Evolutionary conservation across 164 flowering plant genomes (phyloP), one percentile per base, ranked within the genome.

Genomic region (Pachysandra terminalis): DNA sequence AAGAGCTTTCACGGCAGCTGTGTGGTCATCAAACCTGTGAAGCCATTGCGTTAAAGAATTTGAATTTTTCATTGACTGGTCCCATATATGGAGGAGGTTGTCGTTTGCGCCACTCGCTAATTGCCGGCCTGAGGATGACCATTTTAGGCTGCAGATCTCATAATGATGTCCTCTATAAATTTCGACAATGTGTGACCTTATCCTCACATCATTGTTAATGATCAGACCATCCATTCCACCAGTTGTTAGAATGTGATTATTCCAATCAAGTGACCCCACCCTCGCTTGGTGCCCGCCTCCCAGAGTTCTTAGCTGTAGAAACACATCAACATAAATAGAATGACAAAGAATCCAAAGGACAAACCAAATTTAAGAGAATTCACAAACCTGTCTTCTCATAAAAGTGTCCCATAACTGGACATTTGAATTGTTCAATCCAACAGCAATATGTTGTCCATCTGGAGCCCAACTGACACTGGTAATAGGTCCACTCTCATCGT

Each of bases 71-170:
- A 41, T 28, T 10, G 79, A 68, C 28, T 59, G 26, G 59, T 71
- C 75, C 81, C 81, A 78, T 45, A 78, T 74, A 60, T 53, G 52
- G 37, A 77, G 28, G 24, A 71, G 59, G 54, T 77, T 74, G 55
- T 74, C 78, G 35, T 71, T 74, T 19, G 78, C 78, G 21, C 80
- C 80, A 56, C 80, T 77, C 2, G 80, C 78, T 52, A 74, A 23
- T 58, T 74, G 75, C 25, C 63, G 66, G 17, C 80, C 80, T 10
- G 78, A 74, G 16, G 69, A 56, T 13, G 70, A 74, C 80, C 80
- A 74, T 56, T 71, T 71, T 35, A 74, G 37, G 5, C 78, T 73
- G n/a, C 80, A 77, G 16, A 77, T 69, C 54, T 77, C 74, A 13
- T 70, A 63, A 26, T 59, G 57, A 59, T 77, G 78, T 24, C 80